Percentiles rank a stretch among this genome's conserved stretches.
Evolutionary conservation across 2,329 filamentous ascomycete species (phyloP).

Genomic region (Sclerotinia trifoliorum): DNA sequence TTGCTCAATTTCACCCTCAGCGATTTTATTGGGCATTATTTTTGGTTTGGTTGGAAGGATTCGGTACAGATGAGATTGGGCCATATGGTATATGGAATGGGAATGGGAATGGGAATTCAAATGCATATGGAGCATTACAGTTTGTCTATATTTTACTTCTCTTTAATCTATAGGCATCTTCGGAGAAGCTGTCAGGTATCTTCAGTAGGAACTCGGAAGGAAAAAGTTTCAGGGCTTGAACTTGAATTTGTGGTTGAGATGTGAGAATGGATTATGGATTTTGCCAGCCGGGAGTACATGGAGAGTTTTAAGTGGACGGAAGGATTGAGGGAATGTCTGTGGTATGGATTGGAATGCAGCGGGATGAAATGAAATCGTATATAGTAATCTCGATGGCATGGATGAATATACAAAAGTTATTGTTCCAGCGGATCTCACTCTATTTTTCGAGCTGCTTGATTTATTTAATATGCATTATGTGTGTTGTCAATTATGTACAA

Average conservation of each 20-base stretch:
- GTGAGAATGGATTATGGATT: neutral
- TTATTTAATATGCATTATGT: neutral
- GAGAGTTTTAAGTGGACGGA: neutral
- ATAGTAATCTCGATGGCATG: neutral
- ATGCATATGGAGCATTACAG: neutral
- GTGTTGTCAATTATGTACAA: no score
- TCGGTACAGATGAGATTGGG: neutral
- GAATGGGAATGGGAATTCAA: neutral
- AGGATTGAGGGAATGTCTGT: neutral
- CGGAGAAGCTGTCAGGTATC: neutral
- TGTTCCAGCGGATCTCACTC: neutral
- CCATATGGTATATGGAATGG: neutral
- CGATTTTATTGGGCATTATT: neutral
- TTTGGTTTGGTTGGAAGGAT: neutral
- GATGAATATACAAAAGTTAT: slow-evolving; percentile 14
- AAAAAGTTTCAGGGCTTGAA: neutral
- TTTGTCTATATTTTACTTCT: slow-evolving; percentile 12
- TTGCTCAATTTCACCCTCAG: neutral
- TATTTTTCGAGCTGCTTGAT: neutral
- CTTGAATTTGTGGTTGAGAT: neutral
- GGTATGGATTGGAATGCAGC: neutral
- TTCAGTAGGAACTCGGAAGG: neutral
- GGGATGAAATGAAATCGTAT: neutral
- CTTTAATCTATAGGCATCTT: neutral
- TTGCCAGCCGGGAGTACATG: neutral